phyloP scores from a whole-genome alignment of 169 alveolate species.

The Plasmodium coatneyi region DNA sequence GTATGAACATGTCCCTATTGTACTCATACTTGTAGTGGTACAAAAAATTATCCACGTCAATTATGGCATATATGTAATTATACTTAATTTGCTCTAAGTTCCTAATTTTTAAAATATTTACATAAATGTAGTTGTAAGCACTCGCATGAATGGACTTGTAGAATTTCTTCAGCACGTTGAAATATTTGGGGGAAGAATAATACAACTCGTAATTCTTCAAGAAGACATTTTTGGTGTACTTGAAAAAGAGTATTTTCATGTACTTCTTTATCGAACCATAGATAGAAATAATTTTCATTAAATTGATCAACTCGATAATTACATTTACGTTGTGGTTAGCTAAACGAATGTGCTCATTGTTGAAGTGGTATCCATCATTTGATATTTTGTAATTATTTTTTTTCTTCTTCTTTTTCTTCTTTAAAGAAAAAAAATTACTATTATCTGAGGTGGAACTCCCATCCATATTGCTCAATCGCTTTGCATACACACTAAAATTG shows the following conservation, averaged over 20 bases:
- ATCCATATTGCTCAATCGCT: conserved; percentile 22
- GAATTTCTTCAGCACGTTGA: conserved; percentile 30
- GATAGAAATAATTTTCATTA: conserved; percentile 57
- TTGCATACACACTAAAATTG: conserved; percentile 55
- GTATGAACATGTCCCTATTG: conserved; percentile 70
- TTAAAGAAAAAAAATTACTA: conserved; percentile 60
- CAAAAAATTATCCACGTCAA: conserved; percentile 62
- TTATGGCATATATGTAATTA: conserved; percentile 57
- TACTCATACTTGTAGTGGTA: conserved; percentile 65
- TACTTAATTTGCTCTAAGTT: conserved; percentile 46
- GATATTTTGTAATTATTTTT: conserved; percentile 37
- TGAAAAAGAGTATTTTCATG: conserved; percentile 47
- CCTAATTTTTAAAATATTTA: conserved; percentile 59
- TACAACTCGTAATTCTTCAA: conserved; percentile 44
- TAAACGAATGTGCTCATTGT: conserved; percentile 54
- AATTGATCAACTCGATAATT: conserved; percentile 48
- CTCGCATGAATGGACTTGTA: conserved; percentile 23
- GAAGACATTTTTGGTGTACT: conserved; percentile 38
- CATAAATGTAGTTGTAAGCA: conserved; percentile 49
- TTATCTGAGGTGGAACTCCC: conserved; percentile 7
- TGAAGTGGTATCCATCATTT: conserved; percentile 54
- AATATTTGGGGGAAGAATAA: conserved; percentile 43
- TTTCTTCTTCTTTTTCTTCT: conserved; percentile 32
- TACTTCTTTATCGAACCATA: conserved; percentile 71
- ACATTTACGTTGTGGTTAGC: conserved; percentile 47